Evolutionary conservation across 345 rosid species (phyloP), one percentile per base, ranked within the genome.

Genomic region (Populus simonii): DNA sequence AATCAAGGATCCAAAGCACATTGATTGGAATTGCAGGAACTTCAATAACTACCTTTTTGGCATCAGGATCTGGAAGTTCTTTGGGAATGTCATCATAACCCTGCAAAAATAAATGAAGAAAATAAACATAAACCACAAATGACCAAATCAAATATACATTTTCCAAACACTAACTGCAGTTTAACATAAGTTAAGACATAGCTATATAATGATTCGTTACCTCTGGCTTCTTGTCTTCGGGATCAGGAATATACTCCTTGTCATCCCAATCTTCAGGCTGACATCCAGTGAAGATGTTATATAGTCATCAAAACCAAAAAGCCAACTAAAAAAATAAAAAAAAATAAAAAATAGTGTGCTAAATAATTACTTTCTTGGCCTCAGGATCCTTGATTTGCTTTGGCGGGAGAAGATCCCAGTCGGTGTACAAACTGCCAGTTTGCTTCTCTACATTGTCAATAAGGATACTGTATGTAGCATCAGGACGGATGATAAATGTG

Each of bases 181-280:
- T 33, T 25, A 5, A 51, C 5, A 55, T 41, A 41, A 12, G 47
- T 41, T 11, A 41, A 41, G 47, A 41, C 47, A 41, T 2, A 41
- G 47, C 15, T 2, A 41, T 11, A 7, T 25, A 53, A 43, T 43
- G 29, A n/a, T 9, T 1, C n/a, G 55, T 77, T 84, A 92, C 97
- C 91, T 91, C 98, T 62, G 99, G 98, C 80, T 96, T 96, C 83
- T 83, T 87, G 77, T 96, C 99, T 87, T 94, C 98, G 2, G 99
- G 98, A 65, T 96, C 99, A 27, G 96, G 70, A 83, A 94, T 96
- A 67, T 83, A 94, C 76, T 94, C 98, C 77, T 90, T 86, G 75
- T 91, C 99, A 39, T 94, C 98, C 98, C 99, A 96, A 81, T 96
- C 98, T 88, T 92, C 98, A 43, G 98, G 99, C 99, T 96, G 89